phyloP scores from a whole-genome alignment of 495 filamentous ascomycete genomes.

The Oleoguttula mirabilis region DNA sequence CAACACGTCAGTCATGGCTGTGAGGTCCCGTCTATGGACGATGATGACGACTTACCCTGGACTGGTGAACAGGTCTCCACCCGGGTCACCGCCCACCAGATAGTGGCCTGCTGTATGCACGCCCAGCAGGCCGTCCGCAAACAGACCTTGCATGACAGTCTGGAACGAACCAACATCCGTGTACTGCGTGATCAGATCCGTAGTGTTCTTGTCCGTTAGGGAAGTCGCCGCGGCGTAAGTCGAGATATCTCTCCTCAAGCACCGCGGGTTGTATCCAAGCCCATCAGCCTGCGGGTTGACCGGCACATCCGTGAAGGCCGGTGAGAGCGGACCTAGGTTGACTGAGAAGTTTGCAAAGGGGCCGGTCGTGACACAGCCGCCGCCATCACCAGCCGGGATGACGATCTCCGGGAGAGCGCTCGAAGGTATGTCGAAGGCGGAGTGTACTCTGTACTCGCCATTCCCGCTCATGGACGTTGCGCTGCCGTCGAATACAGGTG shows the following conservation, averaged over 20 bases:
- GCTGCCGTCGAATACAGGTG: slow-evolving; percentile 38
- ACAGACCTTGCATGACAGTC: slow-evolving; percentile 39
- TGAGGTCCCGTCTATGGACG: background rate
- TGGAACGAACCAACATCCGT: slow-evolving; percentile 41
- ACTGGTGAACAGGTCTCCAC: slow-evolving; percentile 25
- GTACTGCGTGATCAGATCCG: slow-evolving; percentile 36
- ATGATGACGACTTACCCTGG: slow-evolving; percentile 7
- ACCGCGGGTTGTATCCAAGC: slow-evolving; percentile 47
- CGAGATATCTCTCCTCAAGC: slow-evolving; percentile 54
- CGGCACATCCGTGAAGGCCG: slow-evolving; percentile 13
- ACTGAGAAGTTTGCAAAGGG: slow-evolving; percentile 26
- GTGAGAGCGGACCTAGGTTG: slow-evolving; percentile 27
- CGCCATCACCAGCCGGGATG: slow-evolving; percentile 24
- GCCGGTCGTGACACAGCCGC: slow-evolving; percentile 26
- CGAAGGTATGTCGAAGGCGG: slow-evolving; percentile 17
- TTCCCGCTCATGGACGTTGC: slow-evolving; percentile 37
- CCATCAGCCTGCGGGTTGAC: slow-evolving; percentile 18
- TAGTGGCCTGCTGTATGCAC: slow-evolving; percentile 55
- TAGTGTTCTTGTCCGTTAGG: slow-evolving; percentile 39
- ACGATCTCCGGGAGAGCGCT: slow-evolving; percentile 15
- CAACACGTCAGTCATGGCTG: slow-evolving; percentile 20
- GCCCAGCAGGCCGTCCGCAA: slow-evolving; percentile 37
- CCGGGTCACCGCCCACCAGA: slow-evolving; percentile 48
- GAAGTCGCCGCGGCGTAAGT: slow-evolving; percentile 34
- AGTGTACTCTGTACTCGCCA: slow-evolving; percentile 28